phyloP scores from a whole-genome alignment of 495 filamentous ascomycete species.

The Penicillium samsonianum region DNA sequence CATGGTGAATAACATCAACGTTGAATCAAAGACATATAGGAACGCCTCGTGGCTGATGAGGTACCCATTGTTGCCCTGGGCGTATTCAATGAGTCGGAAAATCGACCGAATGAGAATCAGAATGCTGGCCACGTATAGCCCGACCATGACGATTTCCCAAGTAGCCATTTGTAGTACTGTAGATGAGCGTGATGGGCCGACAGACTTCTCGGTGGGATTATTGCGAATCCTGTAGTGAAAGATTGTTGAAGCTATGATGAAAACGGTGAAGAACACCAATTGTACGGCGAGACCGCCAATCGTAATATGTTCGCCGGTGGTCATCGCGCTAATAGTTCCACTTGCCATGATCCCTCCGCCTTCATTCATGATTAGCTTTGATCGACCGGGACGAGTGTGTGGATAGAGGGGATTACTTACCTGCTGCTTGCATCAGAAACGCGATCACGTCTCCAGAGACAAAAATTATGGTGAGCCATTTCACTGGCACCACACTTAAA shows the following conservation, averaged over 20 bases:
- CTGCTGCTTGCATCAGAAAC: conserved; percentile 28
- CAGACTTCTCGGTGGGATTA: conserved; percentile 16
- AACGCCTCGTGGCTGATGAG: conserved; percentile 56
- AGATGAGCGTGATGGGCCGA: conserved; percentile 15
- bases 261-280: conserved; percentile 43
- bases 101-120: conserved; percentile 63
- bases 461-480: conserved; percentile 32
- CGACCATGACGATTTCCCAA: conserved; percentile 34
- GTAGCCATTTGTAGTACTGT: too few relatives aligned
- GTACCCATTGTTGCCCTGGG: conserved; percentile 52
- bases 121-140: conserved; percentile 51
- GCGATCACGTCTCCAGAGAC: conserved; percentile 34
- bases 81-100: conserved; percentile 63
- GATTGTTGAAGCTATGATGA: conserved; percentile 31
- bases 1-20: conserved; percentile 56
- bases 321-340: conserved; percentile 10
- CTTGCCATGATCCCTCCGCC: conserved; percentile 21
- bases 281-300: conserved; percentile 42
- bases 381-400: background rate
- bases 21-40: conserved; percentile 63
- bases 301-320: conserved; percentile 43
- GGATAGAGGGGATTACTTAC: background rate
- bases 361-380: background rate
- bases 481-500: conserved; percentile 16
- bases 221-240: conserved; percentile 37